phyloP scores from a whole-genome alignment of 371 early-diverging fungal genomes.

The Edhazardia aedis region DNA sequence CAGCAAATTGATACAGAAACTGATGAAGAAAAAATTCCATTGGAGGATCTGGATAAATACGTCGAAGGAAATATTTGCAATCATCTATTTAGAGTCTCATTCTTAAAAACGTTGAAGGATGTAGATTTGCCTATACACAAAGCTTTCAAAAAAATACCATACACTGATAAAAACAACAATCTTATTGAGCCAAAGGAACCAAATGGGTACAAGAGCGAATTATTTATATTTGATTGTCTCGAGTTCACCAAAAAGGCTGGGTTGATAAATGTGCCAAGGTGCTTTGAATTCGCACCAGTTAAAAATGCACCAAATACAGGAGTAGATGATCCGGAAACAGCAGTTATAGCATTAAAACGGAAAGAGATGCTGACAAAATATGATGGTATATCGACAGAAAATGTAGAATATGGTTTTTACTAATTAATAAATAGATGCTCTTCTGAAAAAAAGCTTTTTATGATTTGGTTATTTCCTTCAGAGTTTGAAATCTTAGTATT shows the following conservation, averaged over 20 bases:
- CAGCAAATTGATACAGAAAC: neutral
- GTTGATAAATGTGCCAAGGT: slow-evolving; percentile 30
- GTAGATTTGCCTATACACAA: slow-evolving; percentile 22
- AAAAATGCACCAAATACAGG: slow-evolving; percentile 19
- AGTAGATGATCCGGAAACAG: neutral
- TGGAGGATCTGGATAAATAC: neutral
- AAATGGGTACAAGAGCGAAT: slow-evolving; percentile 40
- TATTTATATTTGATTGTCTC: slow-evolving; percentile 46
- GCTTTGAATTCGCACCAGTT: slow-evolving; percentile 28
- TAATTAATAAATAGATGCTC: too few relatives aligned
- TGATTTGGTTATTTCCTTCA: too few relatives aligned
- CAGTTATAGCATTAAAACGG: too few relatives aligned
- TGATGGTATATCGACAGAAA: too few relatives aligned
- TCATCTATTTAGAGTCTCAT: slow-evolving; percentile 26
- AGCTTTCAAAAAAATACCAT: slow-evolving; percentile 40
- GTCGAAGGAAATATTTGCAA: slow-evolving; percentile 41
- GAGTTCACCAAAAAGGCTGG: slow-evolving; percentile 22
- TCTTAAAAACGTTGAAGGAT: slow-evolving; percentile 21
- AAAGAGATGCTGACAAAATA: too few relatives aligned
- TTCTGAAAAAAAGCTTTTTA: too few relatives aligned
- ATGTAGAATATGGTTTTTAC: too few relatives aligned
- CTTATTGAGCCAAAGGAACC: slow-evolving; percentile 10
- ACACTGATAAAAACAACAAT: slow-evolving; percentile 1
- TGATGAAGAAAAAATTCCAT: neutral
- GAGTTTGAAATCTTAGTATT: too few relatives aligned